Percentiles rank a stretch among this genome's conserved stretches.
phyloP scores from a whole-genome alignment of 2,329 filamentous ascomycete species.

The Claviceps quebecensis region DNA sequence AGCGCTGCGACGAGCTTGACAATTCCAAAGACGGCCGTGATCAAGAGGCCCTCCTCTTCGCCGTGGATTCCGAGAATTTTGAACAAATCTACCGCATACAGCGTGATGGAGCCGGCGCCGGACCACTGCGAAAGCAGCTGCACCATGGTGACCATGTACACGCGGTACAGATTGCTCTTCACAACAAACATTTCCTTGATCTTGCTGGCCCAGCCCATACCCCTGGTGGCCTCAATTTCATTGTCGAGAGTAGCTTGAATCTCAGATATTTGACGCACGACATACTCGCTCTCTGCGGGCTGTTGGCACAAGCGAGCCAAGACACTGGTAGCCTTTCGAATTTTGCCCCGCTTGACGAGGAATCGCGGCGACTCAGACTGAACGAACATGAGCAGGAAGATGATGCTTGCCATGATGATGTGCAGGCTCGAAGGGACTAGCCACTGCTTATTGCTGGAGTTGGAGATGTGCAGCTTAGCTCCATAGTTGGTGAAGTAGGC shows the following conservation, averaged over 20 bases:
- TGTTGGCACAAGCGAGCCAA: constrained; percentile 47
- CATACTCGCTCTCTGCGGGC: constrained; percentile 43
- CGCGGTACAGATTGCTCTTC: constrained; percentile 56
- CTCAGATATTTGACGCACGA: constrained; percentile 44
- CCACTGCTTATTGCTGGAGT: constrained; percentile 35
- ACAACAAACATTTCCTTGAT: constrained; percentile 55
- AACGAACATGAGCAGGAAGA: constrained; percentile 55
- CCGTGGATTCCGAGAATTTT: constrained; percentile 56
- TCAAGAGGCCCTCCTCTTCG: constrained; percentile 52
- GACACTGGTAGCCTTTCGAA: constrained; percentile 41
- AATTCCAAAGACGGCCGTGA: constrained; percentile 63
- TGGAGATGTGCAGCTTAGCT: constrained; percentile 33
- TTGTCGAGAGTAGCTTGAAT: constrained; percentile 54
- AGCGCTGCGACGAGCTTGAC: constrained; percentile 56
- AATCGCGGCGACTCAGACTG: constrained; percentile 58
- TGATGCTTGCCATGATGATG: constrained; percentile 62
- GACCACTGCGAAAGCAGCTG: constrained; percentile 65
- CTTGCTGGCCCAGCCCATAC: constrained; percentile 48
- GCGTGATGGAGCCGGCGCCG: constrained; percentile 58
- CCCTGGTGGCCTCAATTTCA: constrained; percentile 57
- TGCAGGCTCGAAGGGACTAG: constrained; percentile 62
- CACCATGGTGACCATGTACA: constrained; percentile 53
- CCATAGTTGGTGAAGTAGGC: constrained; percentile 66
- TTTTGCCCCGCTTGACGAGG: constrained; percentile 49
- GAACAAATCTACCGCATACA: constrained; percentile 65